phyloP scores from a whole-genome alignment of 2,329 filamentous ascomycete genomes.

The Emergomyces pasteurianus region DNA sequence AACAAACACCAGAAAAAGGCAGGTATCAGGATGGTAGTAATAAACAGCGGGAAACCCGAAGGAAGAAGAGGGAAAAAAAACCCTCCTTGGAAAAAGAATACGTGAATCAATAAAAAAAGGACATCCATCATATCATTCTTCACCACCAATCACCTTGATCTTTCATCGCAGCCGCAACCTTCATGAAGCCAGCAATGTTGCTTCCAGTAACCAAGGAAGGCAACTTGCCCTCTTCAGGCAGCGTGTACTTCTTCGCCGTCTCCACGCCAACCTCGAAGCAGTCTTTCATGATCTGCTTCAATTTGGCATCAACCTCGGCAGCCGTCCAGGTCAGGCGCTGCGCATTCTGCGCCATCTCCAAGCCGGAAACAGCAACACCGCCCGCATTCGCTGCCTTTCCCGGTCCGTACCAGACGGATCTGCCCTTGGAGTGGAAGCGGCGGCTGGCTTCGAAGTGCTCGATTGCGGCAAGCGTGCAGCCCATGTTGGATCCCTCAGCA shows the following conservation, averaged over 20 bases:
- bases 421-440: constrained; percentile 46
- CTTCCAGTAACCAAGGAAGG: constrained; percentile 83
- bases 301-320: constrained; percentile 82
- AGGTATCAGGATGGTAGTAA: too few relatives aligned
- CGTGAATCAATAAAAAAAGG: too few relatives aligned
- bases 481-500: constrained; percentile 98
- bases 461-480: constrained; percentile 90
- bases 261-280: constrained; percentile 82
- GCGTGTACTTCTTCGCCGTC: constrained; percentile 82
- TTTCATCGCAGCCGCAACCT: constrained; percentile 88
- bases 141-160: constrained; percentile 88
- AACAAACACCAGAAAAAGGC: too few relatives aligned
- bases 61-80: too few relatives aligned
- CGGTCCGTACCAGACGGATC: constrained; percentile 81
- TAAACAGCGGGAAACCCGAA: too few relatives aligned
- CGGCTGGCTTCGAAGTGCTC: constrained; percentile 68
- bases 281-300: constrained; percentile 89
- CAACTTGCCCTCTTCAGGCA: constrained; percentile 65
- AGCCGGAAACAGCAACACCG: constrained; percentile 90
- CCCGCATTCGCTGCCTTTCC: constrained; percentile 97
- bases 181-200: constrained; percentile 97
- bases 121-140: not conserved
- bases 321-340: constrained; percentile 70
- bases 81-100: not conserved
- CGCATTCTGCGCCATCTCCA: constrained; percentile 99